Evolutionary conservation across 345 rosid species (phyloP), one percentile per base, ranked within the genome.

Genomic region (Eucalyptus pumila): DNA sequence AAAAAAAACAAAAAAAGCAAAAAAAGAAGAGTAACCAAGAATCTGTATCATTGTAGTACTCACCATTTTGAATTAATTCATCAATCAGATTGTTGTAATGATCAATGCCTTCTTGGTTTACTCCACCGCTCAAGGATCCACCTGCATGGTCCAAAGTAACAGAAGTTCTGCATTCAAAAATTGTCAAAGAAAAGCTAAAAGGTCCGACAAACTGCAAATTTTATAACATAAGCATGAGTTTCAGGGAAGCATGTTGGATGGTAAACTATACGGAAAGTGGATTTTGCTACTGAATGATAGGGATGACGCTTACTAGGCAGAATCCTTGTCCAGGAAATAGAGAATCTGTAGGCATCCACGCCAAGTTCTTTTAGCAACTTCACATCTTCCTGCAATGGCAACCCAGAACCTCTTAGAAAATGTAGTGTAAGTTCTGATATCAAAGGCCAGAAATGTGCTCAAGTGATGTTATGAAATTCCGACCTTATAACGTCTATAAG

Each of bases 71-170:
- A 6, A 90, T 86, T 49, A 91, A 69, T 32, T 92, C 91, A 89
- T 94, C 90, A 87, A 94, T 93, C 40, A 95, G 92, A 87, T 91
- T 92, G 91, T 93, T 94, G 93, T 95, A 95, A 86, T 93, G 94
- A 48, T 92, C 89, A 89, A 94, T 89, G 45, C 95, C 96, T 88
- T 91, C 91, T 50, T 91, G 90, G 89, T 94, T 94, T 48, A 94
- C 87, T 88, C 95, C 95, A 54, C 93, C 94, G 37, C 86, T 80
- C 67, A 92, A 42, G 26, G 91, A 92, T 87, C 95, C 97, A 80
- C 88, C 92, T 93, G 51, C 58, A 86, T 10, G 15, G 6, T 37
- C 44, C 44, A 69, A 34, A 69, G 80, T 17, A 34, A 69, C 80
- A 69, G 13, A 34, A 34, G 45, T 19, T 34, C 44, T 17, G 9